Evolutionary conservation across 768 basidiomycete species (phyloP), one percentile per base, ranked within the genome.

Genomic region (Hemileccinum rubropunctum): DNA sequence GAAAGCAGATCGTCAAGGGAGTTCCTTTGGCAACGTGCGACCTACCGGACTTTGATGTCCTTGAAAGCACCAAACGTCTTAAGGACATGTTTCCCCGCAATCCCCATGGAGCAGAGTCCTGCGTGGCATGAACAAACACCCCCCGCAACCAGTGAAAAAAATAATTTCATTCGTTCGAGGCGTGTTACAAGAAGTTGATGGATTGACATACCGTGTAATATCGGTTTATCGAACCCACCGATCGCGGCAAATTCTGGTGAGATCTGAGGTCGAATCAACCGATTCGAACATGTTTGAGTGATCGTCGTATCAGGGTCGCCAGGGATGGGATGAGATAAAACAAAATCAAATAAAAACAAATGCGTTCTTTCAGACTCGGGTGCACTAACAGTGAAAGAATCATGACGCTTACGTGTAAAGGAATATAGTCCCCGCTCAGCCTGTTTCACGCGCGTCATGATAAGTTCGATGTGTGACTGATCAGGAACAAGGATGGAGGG

Each of bases 21-120:
- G 23, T 6, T 3, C 23, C 23, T 23, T 6, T 23, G 23, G 23
- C 23, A 23, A 18, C 23, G 6, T 20, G 28, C 4, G 17, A 69
- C 81, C 63, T 62, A 90, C 82, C 95, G 82, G 51, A 91, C 93
- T 79, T 98, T 99, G 75, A 99, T 95, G 65, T 98, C 92, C 60
- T 82, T 82, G 73, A 79, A 95, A 14, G 80, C 67, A 12, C 97
- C 97, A 62, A 82, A 99, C 3, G 83, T 75, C 70, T 95, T 88
- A 56, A 91, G 66, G 32, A 99, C 84, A 62, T 98, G 93, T 71
- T 98, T 98, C 6, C 86, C 91, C 4, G 94, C 81, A 49, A 97
- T 84, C 17, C 95, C 97, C 82, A 98, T 88, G 27, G 76, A 88
- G 73, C 94, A 97, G 12, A 98, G 80, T 18, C 94, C 85, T 76